Base-by-base conservation (phyloP, 2,329 filamentous ascomycete genomes). In the Pseudogymnoascus verrucosus region DNA sequence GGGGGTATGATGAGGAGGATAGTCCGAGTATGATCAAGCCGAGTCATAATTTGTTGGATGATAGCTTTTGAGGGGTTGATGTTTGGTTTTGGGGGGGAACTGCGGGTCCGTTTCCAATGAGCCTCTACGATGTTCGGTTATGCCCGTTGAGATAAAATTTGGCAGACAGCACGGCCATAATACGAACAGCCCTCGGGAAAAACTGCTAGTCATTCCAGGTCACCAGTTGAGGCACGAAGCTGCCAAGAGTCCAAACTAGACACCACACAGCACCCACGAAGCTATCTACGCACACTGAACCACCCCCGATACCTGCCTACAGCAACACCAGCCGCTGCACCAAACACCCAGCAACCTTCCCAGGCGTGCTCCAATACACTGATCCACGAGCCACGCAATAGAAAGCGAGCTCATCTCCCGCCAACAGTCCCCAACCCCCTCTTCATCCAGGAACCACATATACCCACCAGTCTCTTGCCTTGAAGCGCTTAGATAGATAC, bases 11-110 rank as follows among this genome's bases (percentile, higher is more conserved):
- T n/a, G n/a, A n/a, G 1, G 84, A 87, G 70, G 84, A 86, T 70
- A 88, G 85, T 68, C 86, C 85, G 3, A 85, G 83, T 0, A 81
- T 88, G 78, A 83, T 88, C 47, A 82, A 67, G 77, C 85, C 62
- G 79, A 87, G 69, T 80, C 14, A 40, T 40, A 40, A 40, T 40
- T 16, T 40, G 37, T 40, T 40, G 37, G 37, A 40, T 40, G 37
- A 40, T 16, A 40, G 37, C n/a, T 40, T 40, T 40, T 40, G 37
- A 40, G 37, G 37, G 37, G 37, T 16, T 19, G 37, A n/a, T 40
- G 3, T 40, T 40, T 31, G 28, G 2, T 5, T 5, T 37, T 14
- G 34, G 34, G 12, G 34, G 3, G 34, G 4, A 4, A n/a, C 36
- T 37, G 12, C 36, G 7, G 36, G 4, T 34, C 31, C 23, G 5